Evolutionary conservation across 208 protist species (phyloP).

Genomic region (Crithidia sp.): DNA sequence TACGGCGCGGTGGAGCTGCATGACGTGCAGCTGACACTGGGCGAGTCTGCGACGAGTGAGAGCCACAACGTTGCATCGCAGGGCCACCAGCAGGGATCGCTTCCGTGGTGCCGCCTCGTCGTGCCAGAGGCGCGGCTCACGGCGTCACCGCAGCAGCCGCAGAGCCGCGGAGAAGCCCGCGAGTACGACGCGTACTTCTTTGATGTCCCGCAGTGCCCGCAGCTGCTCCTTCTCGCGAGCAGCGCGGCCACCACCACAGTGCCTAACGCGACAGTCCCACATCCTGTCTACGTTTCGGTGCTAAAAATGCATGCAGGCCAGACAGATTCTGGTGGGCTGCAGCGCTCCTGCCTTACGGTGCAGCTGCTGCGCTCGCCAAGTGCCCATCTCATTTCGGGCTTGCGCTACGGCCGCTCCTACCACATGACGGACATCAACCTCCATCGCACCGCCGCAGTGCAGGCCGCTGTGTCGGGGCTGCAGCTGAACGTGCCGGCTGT

Average conservation of each 20-base stretch:
- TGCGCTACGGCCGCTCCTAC: conserved; percentile 27
- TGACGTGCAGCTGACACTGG: conserved; percentile 6
- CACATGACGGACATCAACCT: conserved; percentile 17
- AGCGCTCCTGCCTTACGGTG: conserved; percentile 1
- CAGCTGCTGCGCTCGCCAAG: conserved; percentile 7
- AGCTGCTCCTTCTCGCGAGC: conserved; percentile 15
- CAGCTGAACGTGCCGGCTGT: conserved; percentile 14
- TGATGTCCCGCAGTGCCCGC: conserved; percentile 17
- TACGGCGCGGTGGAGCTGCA: conserved; percentile 20
- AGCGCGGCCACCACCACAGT: not conserved
- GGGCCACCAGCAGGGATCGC: not conserved
- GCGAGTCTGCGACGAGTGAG: not conserved
- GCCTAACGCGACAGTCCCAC: too few relatives aligned
- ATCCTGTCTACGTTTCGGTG: conserved; percentile 20
- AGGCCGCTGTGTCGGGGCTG: conserved; percentile 7
- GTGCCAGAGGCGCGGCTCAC: conserved; percentile 21
- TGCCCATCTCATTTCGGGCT: not conserved
- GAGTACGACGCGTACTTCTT: conserved; percentile 20
- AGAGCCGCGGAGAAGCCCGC: not conserved
- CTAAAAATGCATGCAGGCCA: conserved; percentile 1
- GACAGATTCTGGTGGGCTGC: not conserved
- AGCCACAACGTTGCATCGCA: not conserved
- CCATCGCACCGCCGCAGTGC: conserved; percentile 10
- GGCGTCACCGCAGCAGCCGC: conserved; percentile 3
- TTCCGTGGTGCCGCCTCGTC: conserved; percentile 21